Evolutionary conservation across 192 early-diverging fungal species (phyloP).

Genomic region (Backusella sp.): DNA sequence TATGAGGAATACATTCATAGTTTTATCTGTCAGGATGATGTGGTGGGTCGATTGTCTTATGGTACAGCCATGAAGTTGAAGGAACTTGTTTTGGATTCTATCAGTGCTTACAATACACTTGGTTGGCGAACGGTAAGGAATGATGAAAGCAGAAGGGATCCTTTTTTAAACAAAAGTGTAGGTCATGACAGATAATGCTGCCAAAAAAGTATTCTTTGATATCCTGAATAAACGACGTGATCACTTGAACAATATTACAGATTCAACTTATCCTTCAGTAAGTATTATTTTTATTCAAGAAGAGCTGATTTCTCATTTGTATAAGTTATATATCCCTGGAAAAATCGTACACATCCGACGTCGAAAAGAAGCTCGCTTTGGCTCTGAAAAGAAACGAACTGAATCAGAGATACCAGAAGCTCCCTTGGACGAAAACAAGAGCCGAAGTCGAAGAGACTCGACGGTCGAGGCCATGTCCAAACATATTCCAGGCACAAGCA

Average conservation of each 20-base stretch:
- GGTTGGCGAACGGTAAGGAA: slow-evolving; percentile 19
- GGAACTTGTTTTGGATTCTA: slow-evolving; percentile 55
- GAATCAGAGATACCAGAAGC: not conserved
- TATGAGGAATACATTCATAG: slow-evolving; percentile 55
- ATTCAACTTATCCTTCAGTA: slow-evolving; percentile 25
- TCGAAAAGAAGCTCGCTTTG: slow-evolving; percentile 2
- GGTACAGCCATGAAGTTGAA: slow-evolving; percentile 64
- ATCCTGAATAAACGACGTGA: slow-evolving; percentile 24
- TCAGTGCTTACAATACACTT: slow-evolving; percentile 30
- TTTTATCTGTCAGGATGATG: slow-evolving; percentile 59
- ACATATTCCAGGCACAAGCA: slow-evolving; percentile 13
- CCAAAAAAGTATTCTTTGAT: slow-evolving; percentile 24
- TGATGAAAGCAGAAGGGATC: not conserved
- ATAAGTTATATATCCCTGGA: slow-evolving; percentile 34
- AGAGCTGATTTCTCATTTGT: too few species aligned
- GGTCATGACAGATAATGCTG: slow-evolving; percentile 24
- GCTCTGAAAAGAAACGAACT: not conserved
- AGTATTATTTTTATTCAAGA: not conserved
- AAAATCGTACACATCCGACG: slow-evolving; percentile 25
- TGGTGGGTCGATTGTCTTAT: slow-evolving; percentile 63
- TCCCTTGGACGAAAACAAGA: not conserved
- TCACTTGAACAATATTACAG: slow-evolving; percentile 12
- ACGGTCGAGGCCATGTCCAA: slow-evolving; percentile 5
- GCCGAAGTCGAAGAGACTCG: not conserved
- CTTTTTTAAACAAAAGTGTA: not conserved